These are phyloP conservation scores for Scheffersomyces insectosa DNA, from an alignment of 1,139 yeast species.

Conservation along the genomic window DNA sequence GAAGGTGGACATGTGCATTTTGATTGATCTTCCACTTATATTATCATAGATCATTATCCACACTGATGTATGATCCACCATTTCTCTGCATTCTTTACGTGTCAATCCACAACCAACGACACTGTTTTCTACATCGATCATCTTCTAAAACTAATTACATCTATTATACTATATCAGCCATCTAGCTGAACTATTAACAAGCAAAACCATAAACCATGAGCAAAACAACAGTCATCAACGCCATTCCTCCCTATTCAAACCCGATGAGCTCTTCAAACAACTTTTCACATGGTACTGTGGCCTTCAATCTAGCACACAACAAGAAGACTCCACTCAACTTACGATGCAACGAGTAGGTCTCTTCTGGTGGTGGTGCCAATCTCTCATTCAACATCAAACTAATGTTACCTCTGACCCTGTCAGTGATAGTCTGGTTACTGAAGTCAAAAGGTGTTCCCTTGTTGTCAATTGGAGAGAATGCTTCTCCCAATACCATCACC, in stretches of 20 bases:
- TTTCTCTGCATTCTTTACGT: no score
- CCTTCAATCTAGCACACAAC: conserved; percentile 82
- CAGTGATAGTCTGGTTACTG: conserved; percentile 85
- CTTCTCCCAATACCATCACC: conserved; percentile 88
- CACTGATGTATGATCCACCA: no score
- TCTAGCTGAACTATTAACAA: no score
- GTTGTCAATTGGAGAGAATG: conserved; percentile 63
- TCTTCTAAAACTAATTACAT: no score
- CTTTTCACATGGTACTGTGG: conserved; percentile 79
- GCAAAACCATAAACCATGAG: no score
- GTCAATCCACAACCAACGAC: no score
- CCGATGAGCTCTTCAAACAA: conserved; percentile 77
- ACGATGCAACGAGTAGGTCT: conserved; percentile 91
- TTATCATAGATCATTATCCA: no score
- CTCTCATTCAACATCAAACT: conserved; percentile 89
- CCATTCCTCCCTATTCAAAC: conserved; percentile 19
- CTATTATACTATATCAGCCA: no score
- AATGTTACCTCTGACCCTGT: conserved; percentile 83
- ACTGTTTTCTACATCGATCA: no score
- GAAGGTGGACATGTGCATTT: no score
- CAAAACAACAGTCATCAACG: no score
- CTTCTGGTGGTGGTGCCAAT: conserved; percentile 97
- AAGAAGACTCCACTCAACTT: conserved; percentile 93
- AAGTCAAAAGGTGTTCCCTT: conserved; percentile 64
- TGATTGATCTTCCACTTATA: no score